Evolutionary conservation across 495 filamentous ascomycete species (phyloP).

Genomic region (Xylaria nigripes): DNA sequence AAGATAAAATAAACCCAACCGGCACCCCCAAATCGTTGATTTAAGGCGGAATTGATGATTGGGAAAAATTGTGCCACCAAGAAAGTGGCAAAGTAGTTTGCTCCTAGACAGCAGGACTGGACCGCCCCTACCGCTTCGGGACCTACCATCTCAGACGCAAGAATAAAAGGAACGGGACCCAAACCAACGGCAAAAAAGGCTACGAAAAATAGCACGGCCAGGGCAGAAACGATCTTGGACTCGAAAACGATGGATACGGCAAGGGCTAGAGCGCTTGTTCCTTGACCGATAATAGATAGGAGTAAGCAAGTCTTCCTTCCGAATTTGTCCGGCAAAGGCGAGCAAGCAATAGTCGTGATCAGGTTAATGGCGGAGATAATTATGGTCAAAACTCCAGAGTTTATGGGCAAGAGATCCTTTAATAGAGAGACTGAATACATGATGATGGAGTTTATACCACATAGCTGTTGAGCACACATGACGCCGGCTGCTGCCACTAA

Average conservation of each 20-base stretch:
- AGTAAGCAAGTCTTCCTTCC: constrained; percentile 79
- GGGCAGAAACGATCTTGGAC: constrained; percentile 63
- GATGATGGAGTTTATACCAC: constrained; percentile 91
- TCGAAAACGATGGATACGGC: constrained; percentile 65
- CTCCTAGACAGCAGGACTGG: constrained; percentile 74
- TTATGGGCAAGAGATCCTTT: constrained; percentile 63
- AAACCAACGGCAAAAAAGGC: constrained; percentile 83
- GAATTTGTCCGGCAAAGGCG: constrained; percentile 76
- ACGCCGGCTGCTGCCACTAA: constrained; percentile 79
- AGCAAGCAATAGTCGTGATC: constrained; percentile 66
- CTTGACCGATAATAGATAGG: constrained; percentile 75
- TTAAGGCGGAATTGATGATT: constrained; percentile 63
- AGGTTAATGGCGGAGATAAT: constrained; percentile 81
- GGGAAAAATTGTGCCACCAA: constrained; percentile 91
- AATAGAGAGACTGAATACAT: constrained; percentile 96
- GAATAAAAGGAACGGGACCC: constrained; percentile 89
- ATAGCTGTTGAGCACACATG: constrained; percentile 89
- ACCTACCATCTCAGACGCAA: constrained; percentile 80
- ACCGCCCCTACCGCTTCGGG: constrained; percentile 82
- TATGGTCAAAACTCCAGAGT: constrained; percentile 72
- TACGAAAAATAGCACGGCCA: constrained; percentile 78
- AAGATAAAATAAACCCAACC: constrained; percentile 88
- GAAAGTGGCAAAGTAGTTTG: constrained; percentile 89
- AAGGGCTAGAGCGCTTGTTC: constrained; percentile 60
- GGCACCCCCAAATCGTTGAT: constrained; percentile 48